A percentile compares a stretch with the other conserved stretches of the same genome.
phyloP scores from a whole-genome alignment of 1,139 yeast species.

The Pichia terricola region DNA sequence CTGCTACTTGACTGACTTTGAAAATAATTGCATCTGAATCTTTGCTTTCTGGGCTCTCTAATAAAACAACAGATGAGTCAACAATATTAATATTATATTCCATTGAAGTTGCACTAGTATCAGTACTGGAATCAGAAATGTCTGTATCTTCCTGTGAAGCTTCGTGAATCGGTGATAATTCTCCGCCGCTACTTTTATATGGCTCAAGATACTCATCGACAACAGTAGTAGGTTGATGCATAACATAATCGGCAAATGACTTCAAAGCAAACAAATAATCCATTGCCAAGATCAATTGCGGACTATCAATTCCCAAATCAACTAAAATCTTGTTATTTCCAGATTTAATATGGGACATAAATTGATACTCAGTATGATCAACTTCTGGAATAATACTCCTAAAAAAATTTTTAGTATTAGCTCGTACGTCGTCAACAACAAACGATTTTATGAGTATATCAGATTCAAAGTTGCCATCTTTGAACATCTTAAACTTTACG shows the following conservation, averaged over 20 bases:
- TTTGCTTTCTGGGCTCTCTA: conserved; percentile 66
- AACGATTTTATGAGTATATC: conserved; percentile 64
- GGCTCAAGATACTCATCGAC: conserved; percentile 4
- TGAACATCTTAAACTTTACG: conserved; percentile 39
- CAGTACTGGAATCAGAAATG: background rate
- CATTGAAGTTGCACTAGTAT: background rate
- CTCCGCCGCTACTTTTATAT: conserved; percentile 10
- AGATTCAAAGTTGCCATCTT: conserved; percentile 49
- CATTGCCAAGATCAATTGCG: conserved; percentile 70
- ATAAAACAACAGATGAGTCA: conserved; percentile 68
- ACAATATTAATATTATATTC: conserved; percentile 56
- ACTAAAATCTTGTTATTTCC: conserved; percentile 30
- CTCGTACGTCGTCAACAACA: conserved; percentile 67
- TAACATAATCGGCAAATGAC: conserved; percentile 42
- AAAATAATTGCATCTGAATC: conserved; percentile 86
- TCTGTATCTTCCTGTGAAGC: background rate
- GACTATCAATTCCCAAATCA: conserved; percentile 67
- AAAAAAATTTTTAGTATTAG: conserved; percentile 54
- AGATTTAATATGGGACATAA: conserved; percentile 42
- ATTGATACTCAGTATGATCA: conserved; percentile 58
- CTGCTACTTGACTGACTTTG: conserved; percentile 68
- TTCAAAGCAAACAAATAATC: conserved; percentile 79
- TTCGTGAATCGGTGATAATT: background rate
- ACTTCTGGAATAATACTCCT: conserved; percentile 72
- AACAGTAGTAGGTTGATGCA: conserved; percentile 13